Conservation (phyloP, 2,329 filamentous ascomycete species). For the Chlorencoelia australis region DNA sequence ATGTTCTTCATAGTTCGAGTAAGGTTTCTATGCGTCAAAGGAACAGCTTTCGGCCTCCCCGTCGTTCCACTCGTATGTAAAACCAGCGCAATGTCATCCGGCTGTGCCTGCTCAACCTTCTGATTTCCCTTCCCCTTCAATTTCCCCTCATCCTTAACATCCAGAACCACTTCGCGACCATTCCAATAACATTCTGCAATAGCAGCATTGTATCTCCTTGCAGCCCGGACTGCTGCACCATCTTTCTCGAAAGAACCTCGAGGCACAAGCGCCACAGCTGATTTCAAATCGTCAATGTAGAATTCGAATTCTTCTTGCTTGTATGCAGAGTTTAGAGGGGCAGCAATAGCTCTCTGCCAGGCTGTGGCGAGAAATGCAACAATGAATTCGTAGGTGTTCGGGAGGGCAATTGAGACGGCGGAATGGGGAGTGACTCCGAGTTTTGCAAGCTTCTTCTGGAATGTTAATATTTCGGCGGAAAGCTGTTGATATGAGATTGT, state of each 20-base stretch:
- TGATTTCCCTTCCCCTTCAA: slow-evolving; percentile 41
- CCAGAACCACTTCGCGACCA: slow-evolving; percentile 57
- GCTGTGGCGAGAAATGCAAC: slow-evolving; percentile 76
- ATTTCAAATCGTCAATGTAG: slow-evolving; percentile 81
- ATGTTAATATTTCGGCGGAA: slow-evolving; percentile 52
- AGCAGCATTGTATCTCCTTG: slow-evolving; percentile 69
- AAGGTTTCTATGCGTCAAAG: slow-evolving; percentile 71
- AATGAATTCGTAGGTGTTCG: slow-evolving; percentile 83
- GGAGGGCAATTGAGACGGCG: slow-evolving; percentile 72
- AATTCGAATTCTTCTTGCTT: slow-evolving; percentile 88
- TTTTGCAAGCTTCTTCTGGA: slow-evolving; percentile 68
- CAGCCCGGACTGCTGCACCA: slow-evolving; percentile 65
- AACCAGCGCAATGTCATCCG: slow-evolving; percentile 74
- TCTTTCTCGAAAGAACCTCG: slow-evolving; percentile 56
- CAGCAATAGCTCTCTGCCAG: slow-evolving; percentile 76
- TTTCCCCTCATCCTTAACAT: slow-evolving; percentile 68
- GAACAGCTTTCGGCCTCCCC: slow-evolving; percentile 74
- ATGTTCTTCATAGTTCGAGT: slow-evolving; percentile 80
- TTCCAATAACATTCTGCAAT: slow-evolving; percentile 83
- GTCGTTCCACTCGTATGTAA: slow-evolving; percentile 81
- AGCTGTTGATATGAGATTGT: slow-evolving; percentile 63
- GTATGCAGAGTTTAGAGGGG: slow-evolving; percentile 80
- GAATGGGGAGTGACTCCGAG: slow-evolving; percentile 60
- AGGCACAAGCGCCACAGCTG: slow-evolving; percentile 67
- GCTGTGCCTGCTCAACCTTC: slow-evolving; percentile 44